Base-by-base conservation (phyloP, 1,284 basidiomycete species). In the Microbotryum saponariae region DNA sequence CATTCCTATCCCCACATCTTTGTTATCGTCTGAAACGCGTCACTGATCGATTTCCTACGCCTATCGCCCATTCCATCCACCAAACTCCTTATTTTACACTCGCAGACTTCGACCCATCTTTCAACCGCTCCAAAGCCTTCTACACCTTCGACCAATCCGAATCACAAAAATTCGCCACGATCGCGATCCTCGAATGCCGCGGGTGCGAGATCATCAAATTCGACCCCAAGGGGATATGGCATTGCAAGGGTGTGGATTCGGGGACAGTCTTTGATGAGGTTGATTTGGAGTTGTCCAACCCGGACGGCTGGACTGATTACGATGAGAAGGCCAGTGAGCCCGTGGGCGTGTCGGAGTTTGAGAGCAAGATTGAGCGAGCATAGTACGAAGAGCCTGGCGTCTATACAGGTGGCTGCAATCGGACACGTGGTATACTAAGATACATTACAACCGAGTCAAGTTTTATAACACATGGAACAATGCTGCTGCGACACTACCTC, bases 141-240 rank as follows among this genome's bases (percentile, higher is more conserved):
- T 65, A 67, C 54, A 63, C 68, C 6, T 33, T 60, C 27, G 68
- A 67, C 12, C 55, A 67, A 23, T 61, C 63, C 10, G 68, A 67
- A 27, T 56, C 61, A 5, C 68, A 69, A 31, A 56, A 58, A 7
- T 69, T 54, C 20, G 65, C 23, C 1, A 51, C 65, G 10, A 42
- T 69, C 21, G 68, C 66, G 5, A 63, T 69, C 12, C 58, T 69
- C 31, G 67, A 69, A 56, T 68, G 66, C 61, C 57, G 66, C 44
- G 66, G 66, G 1, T 68, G 66, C 49, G 65, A 67, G 46, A 48
- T 69, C n/a, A 57, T 62, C 9, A 51, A 25, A 18, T 69, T 67
- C 21, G 68, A 67, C 47, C 63, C 65, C 5, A 66, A 62, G 54
- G 64, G 64, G 0, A 46, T 51, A 9, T 68, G 67, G 67, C 21